Evolutionary conservation across 345 rosid species (phyloP).

Genomic region (Nephelium lappaceum): DNA sequence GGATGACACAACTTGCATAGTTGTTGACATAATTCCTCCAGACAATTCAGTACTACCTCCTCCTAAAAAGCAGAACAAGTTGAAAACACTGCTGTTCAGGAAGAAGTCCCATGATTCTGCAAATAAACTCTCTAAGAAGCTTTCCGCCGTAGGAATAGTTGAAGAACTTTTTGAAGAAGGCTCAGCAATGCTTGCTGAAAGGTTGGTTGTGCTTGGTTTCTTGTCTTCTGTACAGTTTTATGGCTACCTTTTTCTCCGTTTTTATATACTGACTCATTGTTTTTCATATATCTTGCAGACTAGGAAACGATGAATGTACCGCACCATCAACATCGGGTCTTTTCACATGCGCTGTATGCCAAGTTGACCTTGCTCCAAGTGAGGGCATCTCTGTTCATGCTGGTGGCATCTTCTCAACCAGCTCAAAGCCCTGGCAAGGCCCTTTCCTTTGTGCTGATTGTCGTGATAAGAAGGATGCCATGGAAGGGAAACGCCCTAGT

Average conservation of each 20-base stretch:
- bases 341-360: conserved; percentile 84
- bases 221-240: neutral
- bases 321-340: conserved; percentile 57
- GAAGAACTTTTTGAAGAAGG: conserved; percentile 98
- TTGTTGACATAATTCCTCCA: conserved; percentile 86
- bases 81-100: conserved; percentile 57
- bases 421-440: conserved; percentile 89
- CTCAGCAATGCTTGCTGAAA: conserved; percentile 91
- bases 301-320: conserved; percentile 49
- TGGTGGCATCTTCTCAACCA: conserved; percentile 69
- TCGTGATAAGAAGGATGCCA: conserved; percentile 84
- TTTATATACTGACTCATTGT: neutral
- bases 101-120: conserved; percentile 57
- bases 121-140: conserved; percentile 62
- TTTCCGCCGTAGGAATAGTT: conserved; percentile 68
- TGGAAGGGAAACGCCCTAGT: conserved; percentile 91
- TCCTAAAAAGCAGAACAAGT: conserved; percentile 61
- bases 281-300: conserved; percentile 43
- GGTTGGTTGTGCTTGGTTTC: conserved; percentile 42
- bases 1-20: conserved; percentile 92
- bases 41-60: conserved; percentile 49
- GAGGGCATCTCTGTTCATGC: conserved; percentile 89
- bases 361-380: conserved; percentile 72
- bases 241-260: neutral
- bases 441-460: conserved; percentile 83